These are phyloP conservation scores for Pythium phragmiticola DNA, from an alignment of 352 stramenopile genomes.

Conservation along the genomic window DNA sequence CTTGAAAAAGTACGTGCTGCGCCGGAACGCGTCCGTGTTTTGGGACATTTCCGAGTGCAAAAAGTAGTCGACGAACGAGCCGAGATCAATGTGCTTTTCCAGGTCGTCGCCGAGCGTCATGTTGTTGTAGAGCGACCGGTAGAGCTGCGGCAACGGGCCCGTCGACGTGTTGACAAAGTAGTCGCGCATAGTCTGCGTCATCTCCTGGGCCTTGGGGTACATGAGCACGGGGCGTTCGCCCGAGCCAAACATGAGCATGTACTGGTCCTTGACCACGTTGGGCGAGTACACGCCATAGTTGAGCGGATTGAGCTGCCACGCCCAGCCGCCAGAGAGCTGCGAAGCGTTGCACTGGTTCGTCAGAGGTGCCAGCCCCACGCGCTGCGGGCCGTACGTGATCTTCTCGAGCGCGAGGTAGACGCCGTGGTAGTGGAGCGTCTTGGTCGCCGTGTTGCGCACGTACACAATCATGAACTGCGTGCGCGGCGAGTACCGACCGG, in stretches of 20 bases:
- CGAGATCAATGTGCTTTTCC: slow-evolving; percentile 60
- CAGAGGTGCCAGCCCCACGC: slow-evolving; percentile 54
- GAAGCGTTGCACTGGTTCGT: slow-evolving; percentile 38
- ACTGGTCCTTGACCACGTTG: slow-evolving; percentile 72
- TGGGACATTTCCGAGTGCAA: slow-evolving; percentile 82
- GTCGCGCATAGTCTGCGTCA: slow-evolving; percentile 73
- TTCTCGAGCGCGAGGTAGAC: slow-evolving; percentile 79
- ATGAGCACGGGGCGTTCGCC: slow-evolving; percentile 58
- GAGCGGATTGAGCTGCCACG: slow-evolving; percentile 72
- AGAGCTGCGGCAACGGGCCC: slow-evolving; percentile 62
- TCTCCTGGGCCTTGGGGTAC: slow-evolving; percentile 41
- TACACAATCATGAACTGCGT: slow-evolving; percentile 64
- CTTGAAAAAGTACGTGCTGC: slow-evolving; percentile 80
- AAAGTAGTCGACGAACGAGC: slow-evolving; percentile 72
- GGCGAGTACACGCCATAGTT: slow-evolving; percentile 68
- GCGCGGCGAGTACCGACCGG: slow-evolving; percentile 62
- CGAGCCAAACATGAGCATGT: slow-evolving; percentile 73
- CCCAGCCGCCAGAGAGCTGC: slow-evolving; percentile 67
- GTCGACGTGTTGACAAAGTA: slow-evolving; percentile 63
- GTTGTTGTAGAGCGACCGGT: slow-evolving; percentile 69
- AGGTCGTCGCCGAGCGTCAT: slow-evolving; percentile 59
- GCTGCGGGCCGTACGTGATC: slow-evolving; percentile 62
- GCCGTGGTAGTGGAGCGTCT: slow-evolving; percentile 41
- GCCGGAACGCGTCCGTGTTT: slow-evolving; percentile 75
- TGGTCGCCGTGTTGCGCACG: slow-evolving; percentile 33